Evolutionary conservation across 2,329 filamentous ascomycete species (phyloP), one percentile per base, ranked within the genome.

Genomic region (Cladorrhinum sp.): DNA sequence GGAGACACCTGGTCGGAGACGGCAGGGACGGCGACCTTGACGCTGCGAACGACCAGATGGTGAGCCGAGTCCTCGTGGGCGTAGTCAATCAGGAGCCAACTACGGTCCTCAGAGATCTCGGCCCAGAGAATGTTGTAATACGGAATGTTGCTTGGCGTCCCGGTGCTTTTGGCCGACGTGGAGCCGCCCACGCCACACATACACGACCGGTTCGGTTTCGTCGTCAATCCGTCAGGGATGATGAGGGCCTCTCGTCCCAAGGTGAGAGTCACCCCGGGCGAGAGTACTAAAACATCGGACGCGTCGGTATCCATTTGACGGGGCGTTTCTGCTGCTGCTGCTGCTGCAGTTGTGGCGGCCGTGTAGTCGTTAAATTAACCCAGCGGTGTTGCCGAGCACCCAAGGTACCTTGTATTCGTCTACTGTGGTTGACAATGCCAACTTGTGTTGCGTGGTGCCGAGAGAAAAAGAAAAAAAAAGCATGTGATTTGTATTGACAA

Each of bases 91-190:
- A 59, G 18, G 21, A 69, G 59, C 50, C 62, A 60, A 55, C 54
- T 64, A 20, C 46, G 52, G 54, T 69, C 66, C 6, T 60, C 56
- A 20, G 62, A 62, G 28, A 64, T 57, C 52, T 69, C 65, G 42
- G 89, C 91, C 88, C 91, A 96, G 54, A 97, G 86, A 63, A 97
- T 78, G 72, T 96, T 90, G 77, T 91, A 93, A 63, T 92, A 88
- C 1, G 90, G 87, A 28, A 97, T 88, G 4, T 69, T 69, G 23
- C 24, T 33, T n/a, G 66, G 64, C 10, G 65, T 59, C 30, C 61
- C 59, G 12, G 62, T 63, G 42, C n/a, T n/a, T n/a, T n/a, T n/a
- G n/a, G n/a, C n/a, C n/a, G 58, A 50, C 14, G 16, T 12, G 16
- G 56, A 23, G 49, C 14, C 46, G 24, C 36, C 12, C n/a, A n/a